phyloP scores from a whole-genome alignment of 2,329 filamentous ascomycete genomes.

The Elsinoe fawcettii region DNA sequence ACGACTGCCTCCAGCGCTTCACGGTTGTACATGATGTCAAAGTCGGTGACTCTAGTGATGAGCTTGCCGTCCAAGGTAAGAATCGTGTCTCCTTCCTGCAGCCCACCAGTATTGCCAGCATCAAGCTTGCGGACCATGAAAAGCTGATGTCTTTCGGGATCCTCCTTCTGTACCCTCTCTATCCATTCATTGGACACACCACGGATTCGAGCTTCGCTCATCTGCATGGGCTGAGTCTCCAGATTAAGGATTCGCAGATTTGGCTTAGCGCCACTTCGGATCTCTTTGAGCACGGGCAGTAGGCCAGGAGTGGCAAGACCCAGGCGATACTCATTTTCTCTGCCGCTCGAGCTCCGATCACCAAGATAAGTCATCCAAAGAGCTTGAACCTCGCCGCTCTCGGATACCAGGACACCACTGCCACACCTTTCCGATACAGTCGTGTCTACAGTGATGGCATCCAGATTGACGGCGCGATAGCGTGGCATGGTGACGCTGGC shows the following conservation, averaged over 20 bases:
- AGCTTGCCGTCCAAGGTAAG: slow-evolving; percentile 85
- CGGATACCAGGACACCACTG: slow-evolving; percentile 81
- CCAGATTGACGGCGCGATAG: slow-evolving; percentile 90
- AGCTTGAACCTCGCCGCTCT: slow-evolving; percentile 88
- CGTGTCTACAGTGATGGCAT: slow-evolving; percentile 95
- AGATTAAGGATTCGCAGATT: slow-evolving; percentile 85
- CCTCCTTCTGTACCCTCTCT: slow-evolving; percentile 75
- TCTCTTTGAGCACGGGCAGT: slow-evolving; percentile 78
- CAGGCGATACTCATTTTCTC: slow-evolving; percentile 94
- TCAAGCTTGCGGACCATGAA: slow-evolving; percentile 96
- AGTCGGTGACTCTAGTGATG: slow-evolving; percentile 84
- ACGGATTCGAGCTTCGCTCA: slow-evolving; percentile 96
- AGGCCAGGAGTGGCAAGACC: slow-evolving; percentile 83
- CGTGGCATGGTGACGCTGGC: slow-evolving; percentile 85
- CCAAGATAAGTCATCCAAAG: slow-evolving; percentile 96
- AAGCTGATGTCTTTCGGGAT: slow-evolving; percentile 86
- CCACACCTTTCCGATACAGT: slow-evolving; percentile 85
- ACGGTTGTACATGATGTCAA: slow-evolving; percentile 94
- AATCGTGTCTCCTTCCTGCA: slow-evolving; percentile 87
- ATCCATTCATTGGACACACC: slow-evolving; percentile 96
- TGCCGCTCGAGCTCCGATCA: slow-evolving; percentile 70
- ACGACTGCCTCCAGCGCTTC: slow-evolving; percentile 76
- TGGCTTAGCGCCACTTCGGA: slow-evolving; percentile 70
- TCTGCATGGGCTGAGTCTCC: slow-evolving; percentile 89
- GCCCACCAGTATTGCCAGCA: slow-evolving; percentile 52